Evolutionary conservation across 164 flowering plant genomes (phyloP).

Genomic region (Piper betle): DNA sequence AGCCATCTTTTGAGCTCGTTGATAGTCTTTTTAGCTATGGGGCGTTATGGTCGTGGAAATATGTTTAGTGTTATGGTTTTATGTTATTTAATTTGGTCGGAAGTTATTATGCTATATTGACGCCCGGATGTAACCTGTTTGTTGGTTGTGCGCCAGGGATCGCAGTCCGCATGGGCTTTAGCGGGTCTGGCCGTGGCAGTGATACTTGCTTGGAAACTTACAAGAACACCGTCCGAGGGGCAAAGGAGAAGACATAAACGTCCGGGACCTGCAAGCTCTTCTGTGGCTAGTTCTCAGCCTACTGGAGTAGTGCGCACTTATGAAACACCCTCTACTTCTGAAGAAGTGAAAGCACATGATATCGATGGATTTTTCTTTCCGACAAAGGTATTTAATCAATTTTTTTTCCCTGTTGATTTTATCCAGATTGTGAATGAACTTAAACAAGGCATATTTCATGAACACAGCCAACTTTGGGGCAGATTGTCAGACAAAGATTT

Average conservation of each 20-base stretch:
- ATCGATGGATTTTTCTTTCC: conserved; percentile 73
- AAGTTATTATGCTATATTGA: too few species aligned
- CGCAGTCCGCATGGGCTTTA: conserved; percentile 56
- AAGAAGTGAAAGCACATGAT: conserved; percentile 47
- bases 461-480: conserved; percentile 73
- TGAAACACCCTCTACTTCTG: conserved; percentile 28
- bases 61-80: too few species aligned
- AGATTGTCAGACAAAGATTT: conserved; percentile 72
- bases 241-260: conserved; percentile 61
- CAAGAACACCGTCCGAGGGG: conserved; percentile 43
- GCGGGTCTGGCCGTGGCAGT: conserved; percentile 73
- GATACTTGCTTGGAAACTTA: conserved; percentile 65
- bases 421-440: conserved; percentile 2
- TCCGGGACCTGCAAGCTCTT: conserved; percentile 33
- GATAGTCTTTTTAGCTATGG: too few species aligned
- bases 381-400: conserved; percentile 36
- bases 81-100: too few species aligned
- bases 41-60: too few species aligned
- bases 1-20: too few species aligned
- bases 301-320: conserved; percentile 19
- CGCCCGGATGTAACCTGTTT: neutral
- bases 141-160: conserved; percentile 30
- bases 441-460: conserved; percentile 4
- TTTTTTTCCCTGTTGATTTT: neutral
- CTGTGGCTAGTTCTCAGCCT: conserved; percentile 28